phyloP scores from a whole-genome alignment of 176 grass and related monocot species.

The Triticum dicoccoides region DNA sequence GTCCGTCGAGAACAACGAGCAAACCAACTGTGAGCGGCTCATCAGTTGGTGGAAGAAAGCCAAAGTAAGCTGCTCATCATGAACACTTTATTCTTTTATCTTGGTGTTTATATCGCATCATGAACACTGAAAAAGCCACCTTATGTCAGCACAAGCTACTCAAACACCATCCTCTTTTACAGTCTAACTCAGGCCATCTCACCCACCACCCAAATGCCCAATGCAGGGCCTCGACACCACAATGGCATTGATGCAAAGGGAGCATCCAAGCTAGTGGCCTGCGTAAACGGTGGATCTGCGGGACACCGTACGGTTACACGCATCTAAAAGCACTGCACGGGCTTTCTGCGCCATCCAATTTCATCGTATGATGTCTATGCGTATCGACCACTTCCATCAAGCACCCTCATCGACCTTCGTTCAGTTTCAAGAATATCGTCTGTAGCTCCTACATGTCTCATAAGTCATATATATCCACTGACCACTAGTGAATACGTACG shows the following conservation, averaged over 20 bases:
- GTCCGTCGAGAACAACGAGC: conserved; percentile 22
- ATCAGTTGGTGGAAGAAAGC: conserved; percentile 53
- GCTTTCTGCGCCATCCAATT: not conserved
- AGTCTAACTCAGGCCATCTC: not conserved
- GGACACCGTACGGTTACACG: not conserved
- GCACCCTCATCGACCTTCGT: not conserved
- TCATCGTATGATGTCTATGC: not conserved
- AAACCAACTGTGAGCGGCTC: conserved; percentile 33
- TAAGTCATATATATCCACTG: conserved; percentile 12
- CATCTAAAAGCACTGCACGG: not conserved
- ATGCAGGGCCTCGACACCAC: conserved; percentile 31
- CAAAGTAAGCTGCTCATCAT: conserved; percentile 55
- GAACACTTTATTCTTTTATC: not conserved
- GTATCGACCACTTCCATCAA: not conserved
- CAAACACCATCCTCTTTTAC: not conserved
- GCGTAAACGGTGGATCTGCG: not conserved
- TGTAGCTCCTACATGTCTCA: conserved; percentile 12
- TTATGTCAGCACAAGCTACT: not conserved
- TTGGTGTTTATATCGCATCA: conserved; percentile 10
- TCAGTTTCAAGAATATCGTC: conserved; percentile 4
- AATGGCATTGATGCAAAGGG: conserved; percentile 42
- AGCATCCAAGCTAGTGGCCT: not conserved
- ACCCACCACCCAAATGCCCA: not conserved
- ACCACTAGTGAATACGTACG: not conserved
- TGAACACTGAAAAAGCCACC: conserved; percentile 14